Base-by-base conservation (phyloP, 2,329 filamentous ascomycete species). In the Diaporthe sp. region DNA sequence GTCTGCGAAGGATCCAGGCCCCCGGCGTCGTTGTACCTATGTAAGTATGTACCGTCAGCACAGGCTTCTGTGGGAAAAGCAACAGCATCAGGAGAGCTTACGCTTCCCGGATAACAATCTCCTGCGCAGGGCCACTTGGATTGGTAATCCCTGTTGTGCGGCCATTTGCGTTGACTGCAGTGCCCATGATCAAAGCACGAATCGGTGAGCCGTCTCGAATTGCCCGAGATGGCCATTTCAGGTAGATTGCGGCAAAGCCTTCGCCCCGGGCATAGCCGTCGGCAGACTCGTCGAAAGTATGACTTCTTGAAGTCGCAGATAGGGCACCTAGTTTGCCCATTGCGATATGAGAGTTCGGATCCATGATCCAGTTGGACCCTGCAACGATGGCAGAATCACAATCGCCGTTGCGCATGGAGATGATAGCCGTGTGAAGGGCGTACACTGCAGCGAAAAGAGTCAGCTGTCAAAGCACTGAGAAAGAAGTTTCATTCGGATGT, bases 221-320 rank as follows among this genome's bases (percentile, higher is more conserved):
- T 0, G 90, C 89, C 53, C 83, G 80, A 1, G 83, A 81, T 0
- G 90, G 79, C 22, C 78, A 83, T 81, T 91, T 91, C 0, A 91
- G 76, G 4, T 89, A 79, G 0, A 91, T 78, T 0, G 82, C 77
- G 0, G 79, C 86, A 6, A 84, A 79, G 0, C 86, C 89, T 61
- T 91, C 90, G 1, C 85, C 89, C 3, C 89, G 83, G 0, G 87
- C 90, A 78, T 92, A 93, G 0, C 92, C 92, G 75, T 89, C 88
- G 42, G 81, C 82, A 4, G 51, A 58, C 2, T 44, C 76, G 71
- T 83, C 80, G 31, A 82, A 83, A 0, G 80, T 82, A 34, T 81
- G 79, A 47, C 82, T 82, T 2, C 73, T 78, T 0, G 81, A 81
- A 0, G 80, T 82, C 0, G 82, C 80, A 0, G 84, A 86, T 0